phyloP scores from a whole-genome alignment of 2,329 filamentous ascomycete species.

The Pyrenochaeta sp. region DNA sequence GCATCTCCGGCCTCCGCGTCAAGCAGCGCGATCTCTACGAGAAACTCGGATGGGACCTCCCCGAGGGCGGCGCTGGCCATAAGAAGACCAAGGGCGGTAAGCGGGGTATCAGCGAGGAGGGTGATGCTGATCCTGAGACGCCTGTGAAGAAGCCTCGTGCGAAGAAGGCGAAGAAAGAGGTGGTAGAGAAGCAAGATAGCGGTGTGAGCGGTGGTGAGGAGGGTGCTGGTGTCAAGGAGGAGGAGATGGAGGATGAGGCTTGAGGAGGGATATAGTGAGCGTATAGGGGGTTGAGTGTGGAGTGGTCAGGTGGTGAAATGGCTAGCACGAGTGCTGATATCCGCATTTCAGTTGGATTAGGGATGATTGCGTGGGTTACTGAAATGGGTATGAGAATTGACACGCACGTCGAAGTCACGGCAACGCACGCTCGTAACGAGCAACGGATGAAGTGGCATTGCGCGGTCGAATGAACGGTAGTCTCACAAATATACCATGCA shows the following conservation, averaged over 20 bases:
- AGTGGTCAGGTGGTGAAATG: too few relatives aligned
- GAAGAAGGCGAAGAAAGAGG: conserved; percentile 12
- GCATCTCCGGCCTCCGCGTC: conserved; percentile 16
- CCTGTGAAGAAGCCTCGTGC: conserved; percentile 18
- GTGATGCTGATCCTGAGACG: conserved; percentile 5
- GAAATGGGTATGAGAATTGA: neutral
- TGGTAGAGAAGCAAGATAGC: conserved; percentile 1
- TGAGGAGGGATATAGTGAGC: neutral
- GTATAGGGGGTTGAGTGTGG: neutral
- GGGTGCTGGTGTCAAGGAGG: conserved; percentile 3
- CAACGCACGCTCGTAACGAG: neutral
- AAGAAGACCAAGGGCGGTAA: conserved; percentile 11
- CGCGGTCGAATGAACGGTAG: neutral
- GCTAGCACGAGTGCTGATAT: too few relatives aligned
- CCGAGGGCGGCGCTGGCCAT: conserved; percentile 13
- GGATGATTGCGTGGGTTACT: neutral
- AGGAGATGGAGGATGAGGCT: conserved; percentile 2
- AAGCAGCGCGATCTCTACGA: conserved; percentile 25
- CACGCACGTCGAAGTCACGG: neutral
- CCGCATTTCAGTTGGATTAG: neutral
- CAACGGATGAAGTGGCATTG: neutral
- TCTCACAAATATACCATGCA: neutral
- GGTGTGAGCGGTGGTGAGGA: neutral
- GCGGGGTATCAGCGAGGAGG: neutral
- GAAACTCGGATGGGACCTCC: conserved; percentile 19